These are phyloP conservation scores for Hypoxylon rubiginosum DNA, from an alignment of 2,329 filamentous ascomycete genomes.

Conservation along the genomic window DNA sequence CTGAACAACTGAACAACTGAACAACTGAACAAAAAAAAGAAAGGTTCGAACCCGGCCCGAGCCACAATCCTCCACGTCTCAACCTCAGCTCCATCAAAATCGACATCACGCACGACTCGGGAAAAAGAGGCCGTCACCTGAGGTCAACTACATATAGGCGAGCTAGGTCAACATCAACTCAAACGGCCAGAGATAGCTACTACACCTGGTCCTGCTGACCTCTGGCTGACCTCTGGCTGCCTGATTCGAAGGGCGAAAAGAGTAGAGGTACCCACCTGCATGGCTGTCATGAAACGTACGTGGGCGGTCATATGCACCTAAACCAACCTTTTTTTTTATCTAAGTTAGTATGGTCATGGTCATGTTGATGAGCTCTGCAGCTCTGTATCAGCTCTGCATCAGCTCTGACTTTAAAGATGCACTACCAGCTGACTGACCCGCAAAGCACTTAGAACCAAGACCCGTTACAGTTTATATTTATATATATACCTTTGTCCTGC, in stretches of 20 bases:
- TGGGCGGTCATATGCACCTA: slow-evolving; percentile 15
- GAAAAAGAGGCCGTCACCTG: neutral
- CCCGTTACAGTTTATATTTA: slow-evolving; percentile 7
- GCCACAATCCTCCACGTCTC: neutral
- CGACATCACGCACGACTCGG: neutral
- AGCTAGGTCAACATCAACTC: neutral
- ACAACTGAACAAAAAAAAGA: no score
- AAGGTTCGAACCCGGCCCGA: neutral
- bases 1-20: no score
- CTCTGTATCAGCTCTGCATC: slow-evolving; percentile 10
- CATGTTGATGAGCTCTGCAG: slow-evolving; percentile 8
- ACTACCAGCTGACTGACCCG: slow-evolving; percentile 20
- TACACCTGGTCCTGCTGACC: slow-evolving; percentile 17
- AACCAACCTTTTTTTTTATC: slow-evolving; percentile 4
- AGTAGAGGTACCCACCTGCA: neutral
- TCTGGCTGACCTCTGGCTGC: slow-evolving; percentile 27
- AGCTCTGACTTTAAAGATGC: slow-evolving; percentile 16
- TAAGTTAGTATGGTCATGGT: slow-evolving; percentile 7
- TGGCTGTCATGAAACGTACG: slow-evolving; percentile 4
- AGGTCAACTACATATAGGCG: neutral
- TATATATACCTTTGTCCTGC: slow-evolving; percentile 11
- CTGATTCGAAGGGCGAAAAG: neutral
- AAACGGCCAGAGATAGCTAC: neutral
- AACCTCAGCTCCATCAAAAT: neutral
- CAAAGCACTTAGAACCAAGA: neutral